Base-by-base conservation (phyloP, 1,284 basidiomycete genomes). In the Apiotrichum akiyoshidainum region DNA sequence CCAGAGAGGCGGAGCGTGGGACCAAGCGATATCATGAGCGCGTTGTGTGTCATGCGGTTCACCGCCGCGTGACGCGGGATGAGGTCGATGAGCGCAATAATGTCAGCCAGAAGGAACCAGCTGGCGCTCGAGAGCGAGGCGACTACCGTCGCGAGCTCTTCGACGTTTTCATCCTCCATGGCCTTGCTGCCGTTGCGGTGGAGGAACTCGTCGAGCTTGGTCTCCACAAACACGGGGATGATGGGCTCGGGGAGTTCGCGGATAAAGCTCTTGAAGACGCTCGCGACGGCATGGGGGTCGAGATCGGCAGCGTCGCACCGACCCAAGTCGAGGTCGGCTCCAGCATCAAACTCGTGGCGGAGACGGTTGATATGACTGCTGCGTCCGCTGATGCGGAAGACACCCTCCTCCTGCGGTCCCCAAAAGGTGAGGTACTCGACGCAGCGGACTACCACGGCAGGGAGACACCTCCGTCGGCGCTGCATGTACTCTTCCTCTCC, bases 201-300 rank as follows among this genome's bases (percentile, higher is more conserved):
- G 16, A 57, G n/a, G 26, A 55, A 61, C 37, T 59, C 83, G 58
- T 95, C 91, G 69, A 94, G 92, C 65, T 84, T 83, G 0, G 86
- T 85, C 46, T 83, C 79, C 11, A 92, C 81, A 21, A 80, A 79
- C 26, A 83, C 78, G 1, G 91, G 93, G 60, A 94, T 76, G 54
- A 94, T 85, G 0, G 87, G 85, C 58, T 90, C 86, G 1, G 91
- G 91, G 34, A 94, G 65, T 68, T 82, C 80, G 58, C 81, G 69
- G 26, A 83, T 65, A 64, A 79, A 83, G 17, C 77, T 71, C 65
- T 82, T 82, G 71, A 81, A 82, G 19, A 80, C 80, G 41, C 90
- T 90, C 37, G 93, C 86, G 16, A 97, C 92, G 1, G 92, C 89
- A 71, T 95, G 91, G 40, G 92, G 92, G 72, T 95, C 92, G 35